These are phyloP conservation scores for Tuber melanosporum DNA, from an alignment of 495 filamentous ascomycete genomes.

Conservation along the genomic window DNA sequence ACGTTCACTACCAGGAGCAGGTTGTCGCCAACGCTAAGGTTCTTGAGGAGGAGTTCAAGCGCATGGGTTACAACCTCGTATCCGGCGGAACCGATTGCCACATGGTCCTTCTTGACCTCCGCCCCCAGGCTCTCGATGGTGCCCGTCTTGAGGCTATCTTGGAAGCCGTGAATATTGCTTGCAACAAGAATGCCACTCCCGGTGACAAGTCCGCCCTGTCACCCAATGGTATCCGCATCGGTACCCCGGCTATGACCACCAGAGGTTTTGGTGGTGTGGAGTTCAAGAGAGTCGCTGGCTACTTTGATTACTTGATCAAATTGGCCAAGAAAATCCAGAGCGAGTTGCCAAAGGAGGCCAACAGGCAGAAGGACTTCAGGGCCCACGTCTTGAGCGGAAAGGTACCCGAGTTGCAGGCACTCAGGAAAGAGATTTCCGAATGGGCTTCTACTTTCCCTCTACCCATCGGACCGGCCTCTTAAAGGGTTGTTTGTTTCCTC, in stretches of 20 bases:
- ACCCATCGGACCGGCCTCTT: slow-evolving; percentile 54
- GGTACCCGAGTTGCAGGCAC: slow-evolving; percentile 67
- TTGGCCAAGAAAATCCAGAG: slow-evolving; percentile 78
- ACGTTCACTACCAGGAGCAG: slow-evolving; percentile 91
- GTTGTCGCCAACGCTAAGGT: slow-evolving; percentile 90
- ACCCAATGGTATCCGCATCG: slow-evolving; percentile 88
- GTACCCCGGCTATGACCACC: slow-evolving; percentile 93
- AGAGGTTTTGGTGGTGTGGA: slow-evolving; percentile 89
- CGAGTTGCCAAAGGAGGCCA: slow-evolving; percentile 84
- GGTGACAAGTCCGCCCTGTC: slow-evolving; percentile 97
- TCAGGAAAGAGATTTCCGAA: slow-evolving; percentile 78
- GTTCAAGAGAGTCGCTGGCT: slow-evolving; percentile 81
- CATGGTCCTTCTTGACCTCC: slow-evolving; percentile 93
- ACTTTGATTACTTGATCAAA: slow-evolving; percentile 78
- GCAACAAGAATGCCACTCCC: slow-evolving; percentile 98
- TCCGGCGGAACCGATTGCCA: slow-evolving; percentile 96
- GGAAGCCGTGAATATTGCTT: slow-evolving; percentile 96
- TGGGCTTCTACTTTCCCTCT: slow-evolving; percentile 93
- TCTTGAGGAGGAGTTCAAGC: slow-evolving; percentile 71
- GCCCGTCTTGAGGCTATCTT: slow-evolving; percentile 94
- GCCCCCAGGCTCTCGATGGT: slow-evolving; percentile 72
- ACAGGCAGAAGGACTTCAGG: slow-evolving; percentile 99
- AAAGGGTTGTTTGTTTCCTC: slow-evolving; percentile 26
- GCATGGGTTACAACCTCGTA: slow-evolving; percentile 83
- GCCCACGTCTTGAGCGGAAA: slow-evolving; percentile 73